These are phyloP conservation scores for Myochromella boudieri DNA, from an alignment of 768 basidiomycete genomes.

Conservation along the genomic window DNA sequence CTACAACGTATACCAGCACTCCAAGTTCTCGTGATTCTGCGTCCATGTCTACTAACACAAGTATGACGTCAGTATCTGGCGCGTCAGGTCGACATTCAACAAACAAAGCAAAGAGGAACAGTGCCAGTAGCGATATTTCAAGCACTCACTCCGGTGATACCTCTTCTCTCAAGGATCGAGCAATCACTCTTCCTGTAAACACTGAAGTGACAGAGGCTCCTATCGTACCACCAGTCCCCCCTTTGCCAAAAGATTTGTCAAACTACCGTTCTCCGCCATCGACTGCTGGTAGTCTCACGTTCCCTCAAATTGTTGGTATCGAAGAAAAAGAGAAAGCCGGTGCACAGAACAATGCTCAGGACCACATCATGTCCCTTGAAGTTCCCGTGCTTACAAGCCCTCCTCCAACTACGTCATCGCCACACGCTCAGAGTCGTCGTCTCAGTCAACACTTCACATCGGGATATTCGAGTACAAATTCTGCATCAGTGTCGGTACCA, in stretches of 20 bases:
- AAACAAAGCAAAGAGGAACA: constrained; percentile 71
- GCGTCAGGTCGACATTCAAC: constrained; percentile 73
- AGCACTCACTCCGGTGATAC: constrained; percentile 72
- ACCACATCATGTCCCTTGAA: constrained; percentile 51
- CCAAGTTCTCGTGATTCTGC: constrained; percentile 87
- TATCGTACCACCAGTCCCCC: constrained; percentile 89
- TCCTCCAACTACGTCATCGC: constrained; percentile 25
- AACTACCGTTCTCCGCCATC: constrained; percentile 70
- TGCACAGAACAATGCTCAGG: constrained; percentile 45
- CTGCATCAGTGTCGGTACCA: constrained; percentile 44
- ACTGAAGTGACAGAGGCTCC: constrained; percentile 61
- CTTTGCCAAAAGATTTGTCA: constrained; percentile 88
- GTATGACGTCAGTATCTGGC: constrained; percentile 73
- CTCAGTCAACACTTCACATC: constrained; percentile 40
- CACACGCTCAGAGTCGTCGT: constrained; percentile 27
- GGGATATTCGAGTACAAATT: constrained; percentile 32
- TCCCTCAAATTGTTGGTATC: constrained; percentile 38
- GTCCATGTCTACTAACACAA: constrained; percentile 76
- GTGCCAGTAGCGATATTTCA: constrained; percentile 84
- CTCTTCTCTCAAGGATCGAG: constrained; percentile 64
- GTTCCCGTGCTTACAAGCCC: constrained; percentile 42
- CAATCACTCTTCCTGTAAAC: constrained; percentile 55
- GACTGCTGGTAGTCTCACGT: constrained; percentile 52
- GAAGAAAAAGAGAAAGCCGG: constrained; percentile 45
- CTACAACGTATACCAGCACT: constrained; percentile 80